Base-by-base conservation (phyloP, 208 protist genomes). In the Wallacemonas collosoma region DNA sequence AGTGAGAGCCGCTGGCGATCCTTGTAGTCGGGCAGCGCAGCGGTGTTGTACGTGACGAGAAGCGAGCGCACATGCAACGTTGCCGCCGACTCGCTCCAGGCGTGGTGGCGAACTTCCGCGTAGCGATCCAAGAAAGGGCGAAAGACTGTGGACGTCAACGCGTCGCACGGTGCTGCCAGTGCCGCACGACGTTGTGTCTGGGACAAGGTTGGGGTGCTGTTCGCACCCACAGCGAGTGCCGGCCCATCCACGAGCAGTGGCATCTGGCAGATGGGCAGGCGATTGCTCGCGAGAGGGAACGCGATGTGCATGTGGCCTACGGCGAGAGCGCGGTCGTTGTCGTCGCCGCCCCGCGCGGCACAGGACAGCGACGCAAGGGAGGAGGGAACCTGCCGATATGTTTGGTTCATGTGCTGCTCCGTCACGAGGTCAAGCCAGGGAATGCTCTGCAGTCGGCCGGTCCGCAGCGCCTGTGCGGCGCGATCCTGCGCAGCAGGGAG, bases 381-480 rank as follows among this genome's bases (percentile, higher is more conserved):
- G 35, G 60, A 15, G 8, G 60, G 39, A 8, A 38, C 60, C 57
- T 44, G 39, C 15, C 36, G 38, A 26, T 7, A 11, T 38, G n/a
- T 68, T 6, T 14, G 64, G 40, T 38, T 56, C 5, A 93, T 69
- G 41, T 81, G 80, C 50, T 76, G 73, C 73, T 81, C 84, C 11
- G 90, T 76, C 15, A 95, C 66, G 44, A 72, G 72, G 67, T 96
- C 91, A 51, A 98, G 82, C 90, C 90, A 95, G 15, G 88, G 86
- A 3, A 95, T 66, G 45, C 75, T 39, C 15, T 80, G 88, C 51
- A 94, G 56, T 17, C 77, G 71, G 39, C 83, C 83, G 26, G 71
- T 72, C 47, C 78, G 81, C 51, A 84, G 67, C 36, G 71, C 63
- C 6, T 65, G 56, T n/a, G 72, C 45, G 17, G 60, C 14, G 41